A percentile compares a stretch with the other conserved stretches of the same genome.
These are phyloP conservation scores for Jatropha curcas DNA, from an alignment of 345 rosid species.

Conservation along the genomic window DNA sequence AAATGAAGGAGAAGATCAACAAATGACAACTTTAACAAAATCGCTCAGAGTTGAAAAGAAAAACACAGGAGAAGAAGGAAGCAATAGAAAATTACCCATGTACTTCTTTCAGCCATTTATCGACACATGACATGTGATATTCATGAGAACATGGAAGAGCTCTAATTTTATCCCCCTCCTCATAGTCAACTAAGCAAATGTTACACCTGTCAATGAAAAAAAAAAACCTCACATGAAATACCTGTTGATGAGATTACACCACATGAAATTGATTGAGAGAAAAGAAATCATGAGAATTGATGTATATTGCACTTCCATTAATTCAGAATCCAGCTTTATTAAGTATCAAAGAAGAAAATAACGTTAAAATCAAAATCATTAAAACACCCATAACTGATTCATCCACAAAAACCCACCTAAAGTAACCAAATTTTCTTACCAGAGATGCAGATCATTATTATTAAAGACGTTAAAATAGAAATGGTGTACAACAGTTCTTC, in stretches of 20 bases:
- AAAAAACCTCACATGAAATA: too few relatives aligned
- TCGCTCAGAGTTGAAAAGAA: background rate
- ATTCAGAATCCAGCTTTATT: background rate
- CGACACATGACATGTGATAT: slow-evolving; percentile 28
- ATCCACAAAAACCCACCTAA: background rate
- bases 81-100: slow-evolving; percentile 16
- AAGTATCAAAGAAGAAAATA: background rate
- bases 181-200: slow-evolving; percentile 31
- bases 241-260: background rate
- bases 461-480: background rate
- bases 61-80: background rate
- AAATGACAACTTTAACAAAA: background rate
- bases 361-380: background rate
- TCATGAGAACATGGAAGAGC: slow-evolving; percentile 34
- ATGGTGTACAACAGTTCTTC: background rate
- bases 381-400: background rate
- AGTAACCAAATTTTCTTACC: background rate
- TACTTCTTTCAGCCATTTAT: slow-evolving; percentile 31
- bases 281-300: background rate
- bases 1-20: background rate
- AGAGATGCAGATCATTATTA: background rate
- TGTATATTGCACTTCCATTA: background rate
- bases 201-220: slow-evolving; percentile 20
- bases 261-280: background rate
- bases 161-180: slow-evolving; percentile 30